Base-by-base conservation (phyloP, 306 rosid genomes). In the Acacia melanoxylon region DNA sequence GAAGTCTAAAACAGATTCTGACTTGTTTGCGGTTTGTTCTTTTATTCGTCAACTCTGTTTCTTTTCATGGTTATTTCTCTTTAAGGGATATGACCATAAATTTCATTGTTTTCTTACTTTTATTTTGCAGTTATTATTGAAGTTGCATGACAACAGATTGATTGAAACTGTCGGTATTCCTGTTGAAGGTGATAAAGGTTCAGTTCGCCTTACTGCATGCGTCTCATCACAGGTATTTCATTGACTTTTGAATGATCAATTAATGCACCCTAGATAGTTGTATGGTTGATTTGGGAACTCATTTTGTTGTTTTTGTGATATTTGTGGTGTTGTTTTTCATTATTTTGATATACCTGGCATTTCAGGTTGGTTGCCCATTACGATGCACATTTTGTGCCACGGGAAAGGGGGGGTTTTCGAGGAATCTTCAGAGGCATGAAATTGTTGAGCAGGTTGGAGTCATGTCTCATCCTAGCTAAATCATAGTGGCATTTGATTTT, bases 321-420 rank as follows among this genome's bases (percentile, higher is more conserved):
- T 73, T 25, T 41, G 81, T 72, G 82, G 63, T 74, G 70, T 77
- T 61, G 27, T 61, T 46, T 71, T 68, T 61, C 56, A 25, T 81
- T 73, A 29, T 54, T 54, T 81, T 52, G 61, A n/a, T 81, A 25
- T 72, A 8, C 31, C 82, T 87, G 76, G 77, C 31, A 78, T 68
- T 84, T 72, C 81, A 95, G 98, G 98, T 95, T 16, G 99, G 99
- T 81, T 93, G 99, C 76, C 96, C 99, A 17, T 74, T 95, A 72
- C 94, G 94, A 42, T 95, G 99, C 88, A 89, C 99, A 40, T 95
- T 95, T 84, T 95, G 99, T 88, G 99, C 99, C 83, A 95, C 99
- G 6, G 99, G 99, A 42, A 93, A 95, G 83, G 99, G 99, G 22
- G 99, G 99, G 0, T 95, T 93, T 85, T 89, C 99, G 49, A 93